Conservation (phyloP, 2,329 filamentous ascomycete genomes). For the Harringtonia aguacate region DNA sequence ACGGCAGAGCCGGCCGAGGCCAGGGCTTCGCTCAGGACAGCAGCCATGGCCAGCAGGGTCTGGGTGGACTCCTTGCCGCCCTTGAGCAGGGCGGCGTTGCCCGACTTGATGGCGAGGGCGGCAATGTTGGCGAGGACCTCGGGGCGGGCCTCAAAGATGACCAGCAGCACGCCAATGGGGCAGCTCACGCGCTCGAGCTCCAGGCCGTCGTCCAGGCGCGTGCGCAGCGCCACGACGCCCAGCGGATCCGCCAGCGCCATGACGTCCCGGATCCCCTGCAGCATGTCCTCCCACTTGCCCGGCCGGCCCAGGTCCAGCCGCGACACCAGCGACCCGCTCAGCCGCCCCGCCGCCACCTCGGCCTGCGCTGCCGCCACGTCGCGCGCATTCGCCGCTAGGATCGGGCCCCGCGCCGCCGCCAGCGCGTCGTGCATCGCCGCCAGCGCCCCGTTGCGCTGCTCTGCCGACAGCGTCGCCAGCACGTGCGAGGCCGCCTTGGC, state of each 20-base stretch:
- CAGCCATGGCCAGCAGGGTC: conserved; percentile 87
- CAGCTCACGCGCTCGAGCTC: conserved; percentile 81
- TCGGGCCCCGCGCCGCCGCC: conserved; percentile 54
- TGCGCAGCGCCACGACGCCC: conserved; percentile 73
- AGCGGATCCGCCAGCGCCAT: conserved; percentile 78
- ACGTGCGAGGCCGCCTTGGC: conserved; percentile 75
- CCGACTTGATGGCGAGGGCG: conserved; percentile 89
- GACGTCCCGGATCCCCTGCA: conserved; percentile 88
- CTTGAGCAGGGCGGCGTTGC: conserved; percentile 94
- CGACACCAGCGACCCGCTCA: conserved; percentile 77
- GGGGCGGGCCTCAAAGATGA: conserved; percentile 95
- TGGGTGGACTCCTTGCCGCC: conserved; percentile 92
- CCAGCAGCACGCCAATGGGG: conserved; percentile 92
- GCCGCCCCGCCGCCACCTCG: conserved; percentile 63
- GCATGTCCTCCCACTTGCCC: conserved; percentile 97
- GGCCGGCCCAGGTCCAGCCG: conserved; percentile 74
- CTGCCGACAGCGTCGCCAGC: conserved; percentile 66
- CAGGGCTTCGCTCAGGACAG: conserved; percentile 71
- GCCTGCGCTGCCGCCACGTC: conserved; percentile 61
- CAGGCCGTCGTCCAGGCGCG: conserved; percentile 76
- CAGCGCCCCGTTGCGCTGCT: conserved; percentile 74
- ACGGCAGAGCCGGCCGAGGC: conserved; percentile 65
- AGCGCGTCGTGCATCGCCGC: conserved; percentile 76
- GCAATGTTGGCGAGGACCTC: conserved; percentile 99
- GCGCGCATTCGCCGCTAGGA: conserved; percentile 75